These are phyloP conservation scores for Euphorbia lathyris DNA, from an alignment of 345 rosid genomes.

Conservation along the genomic window DNA sequence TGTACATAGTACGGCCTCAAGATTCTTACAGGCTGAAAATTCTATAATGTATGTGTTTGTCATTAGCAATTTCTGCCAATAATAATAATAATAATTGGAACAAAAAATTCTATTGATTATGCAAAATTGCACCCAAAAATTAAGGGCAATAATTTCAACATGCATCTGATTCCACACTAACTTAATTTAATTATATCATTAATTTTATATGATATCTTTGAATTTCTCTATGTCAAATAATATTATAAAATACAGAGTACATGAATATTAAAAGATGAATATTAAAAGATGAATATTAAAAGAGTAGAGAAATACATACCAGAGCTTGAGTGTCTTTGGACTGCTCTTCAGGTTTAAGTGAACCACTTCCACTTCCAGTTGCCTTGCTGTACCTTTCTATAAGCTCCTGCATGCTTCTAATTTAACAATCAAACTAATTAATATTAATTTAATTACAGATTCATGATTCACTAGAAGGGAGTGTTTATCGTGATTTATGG, in stretches of 20 bases:
- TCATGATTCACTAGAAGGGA: too few relatives aligned
- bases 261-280: too few relatives aligned
- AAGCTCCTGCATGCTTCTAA: constrained; percentile 38
- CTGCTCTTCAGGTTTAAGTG: constrained; percentile 12
- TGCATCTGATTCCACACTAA: constrained; percentile 9
- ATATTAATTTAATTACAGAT: too few relatives aligned
- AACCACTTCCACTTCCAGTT: constrained; percentile 29
- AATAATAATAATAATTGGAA: too few relatives aligned
- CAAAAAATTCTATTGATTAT: too few relatives aligned
- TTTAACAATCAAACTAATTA: background rate
- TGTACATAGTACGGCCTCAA: too few relatives aligned
- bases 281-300: too few relatives aligned
- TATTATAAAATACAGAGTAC: too few relatives aligned
- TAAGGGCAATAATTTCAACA: background rate
- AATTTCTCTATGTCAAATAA: background rate
- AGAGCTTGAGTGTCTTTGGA: constrained; percentile 21
- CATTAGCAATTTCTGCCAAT: too few relatives aligned
- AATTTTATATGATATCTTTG: background rate
- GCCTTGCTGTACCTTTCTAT: constrained; percentile 37
- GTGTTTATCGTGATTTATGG: too few relatives aligned
- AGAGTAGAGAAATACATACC: constrained; percentile 23
- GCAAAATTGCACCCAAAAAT: background rate
- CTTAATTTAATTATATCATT: background rate
- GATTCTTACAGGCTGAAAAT: too few relatives aligned
- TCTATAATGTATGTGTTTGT: too few relatives aligned